These are phyloP conservation scores for Mycosphaerella sp. DNA, from an alignment of 2,329 filamentous ascomycete genomes.

Conservation along the genomic window DNA sequence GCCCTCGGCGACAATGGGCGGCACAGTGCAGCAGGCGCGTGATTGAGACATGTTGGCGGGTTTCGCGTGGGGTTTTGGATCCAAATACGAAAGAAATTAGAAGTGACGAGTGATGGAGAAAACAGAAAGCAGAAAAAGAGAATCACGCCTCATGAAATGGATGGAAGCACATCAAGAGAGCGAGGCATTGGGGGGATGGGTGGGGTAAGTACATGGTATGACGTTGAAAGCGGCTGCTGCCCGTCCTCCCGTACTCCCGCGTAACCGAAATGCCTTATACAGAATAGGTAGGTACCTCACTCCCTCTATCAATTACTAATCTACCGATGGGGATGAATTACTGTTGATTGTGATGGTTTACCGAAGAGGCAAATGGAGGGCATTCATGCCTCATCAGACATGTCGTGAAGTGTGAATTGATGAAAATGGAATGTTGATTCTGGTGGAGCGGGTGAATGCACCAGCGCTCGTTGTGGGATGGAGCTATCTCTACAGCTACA, in stretches of 20 bases:
- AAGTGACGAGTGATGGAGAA: background rate
- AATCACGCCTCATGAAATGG: background rate
- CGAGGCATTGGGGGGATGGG: background rate
- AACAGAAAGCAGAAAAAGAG: no score
- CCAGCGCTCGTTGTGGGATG: background rate
- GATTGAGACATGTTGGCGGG: conserved; percentile 11
- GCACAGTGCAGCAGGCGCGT: conserved; percentile 43
- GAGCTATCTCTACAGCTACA: background rate
- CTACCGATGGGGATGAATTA: no score
- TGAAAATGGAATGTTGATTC: no score
- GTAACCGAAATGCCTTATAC: background rate
- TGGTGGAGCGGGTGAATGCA: background rate
- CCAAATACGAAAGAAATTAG: background rate
- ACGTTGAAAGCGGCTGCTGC: background rate
- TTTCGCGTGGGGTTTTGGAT: background rate
- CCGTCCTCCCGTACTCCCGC: background rate
- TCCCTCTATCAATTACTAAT: no score
- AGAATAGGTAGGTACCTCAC: no score
- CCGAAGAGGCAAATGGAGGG: no score
- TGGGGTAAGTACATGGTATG: background rate
- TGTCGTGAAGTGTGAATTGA: no score
- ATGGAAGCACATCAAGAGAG: background rate
- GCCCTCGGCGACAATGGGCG: conserved; percentile 43
- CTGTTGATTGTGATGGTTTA: no score
- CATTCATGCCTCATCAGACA: no score